These are phyloP conservation scores for Eremochloa ophiuroides DNA, from an alignment of 176 grass and related monocot genomes.

Conservation along the genomic window DNA sequence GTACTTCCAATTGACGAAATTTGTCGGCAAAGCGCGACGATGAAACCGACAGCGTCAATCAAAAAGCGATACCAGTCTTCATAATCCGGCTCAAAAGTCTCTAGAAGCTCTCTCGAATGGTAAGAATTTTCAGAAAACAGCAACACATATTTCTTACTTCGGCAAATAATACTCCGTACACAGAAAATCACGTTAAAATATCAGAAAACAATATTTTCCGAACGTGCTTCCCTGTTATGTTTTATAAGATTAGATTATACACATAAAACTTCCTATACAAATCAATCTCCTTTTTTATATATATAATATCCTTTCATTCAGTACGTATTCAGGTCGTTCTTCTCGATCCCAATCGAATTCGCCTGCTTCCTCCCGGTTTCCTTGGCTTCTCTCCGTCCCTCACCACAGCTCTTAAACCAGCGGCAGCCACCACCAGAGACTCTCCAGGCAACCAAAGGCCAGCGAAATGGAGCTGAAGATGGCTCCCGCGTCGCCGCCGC, in stretches of 20 bases:
- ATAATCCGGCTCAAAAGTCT: background rate
- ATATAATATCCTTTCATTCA: background rate
- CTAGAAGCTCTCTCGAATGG: background rate
- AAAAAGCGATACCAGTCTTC: background rate
- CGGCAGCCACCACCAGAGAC: background rate
- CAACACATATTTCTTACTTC: background rate
- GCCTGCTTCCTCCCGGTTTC: constrained; percentile 39
- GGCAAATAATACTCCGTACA: background rate
- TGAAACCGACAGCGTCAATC: background rate
- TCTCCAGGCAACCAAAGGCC: background rate
- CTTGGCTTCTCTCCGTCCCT: constrained; percentile 5
- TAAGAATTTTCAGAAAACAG: background rate
- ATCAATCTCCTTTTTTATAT: background rate
- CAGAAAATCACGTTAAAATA: background rate
- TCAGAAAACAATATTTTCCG: background rate
- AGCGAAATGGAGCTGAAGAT: constrained; percentile 22
- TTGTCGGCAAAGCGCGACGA: background rate
- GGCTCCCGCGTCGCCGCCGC: constrained; percentile 13
- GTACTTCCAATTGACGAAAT: background rate
- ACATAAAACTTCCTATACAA: background rate
- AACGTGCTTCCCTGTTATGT: background rate
- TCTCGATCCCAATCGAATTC: background rate
- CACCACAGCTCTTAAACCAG: constrained; percentile 24
- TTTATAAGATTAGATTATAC: background rate
- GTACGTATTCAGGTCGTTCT: background rate